These are phyloP conservation scores for Anisodus acutangulus DNA, from an alignment of 257 asterid species.

Conservation along the genomic window DNA sequence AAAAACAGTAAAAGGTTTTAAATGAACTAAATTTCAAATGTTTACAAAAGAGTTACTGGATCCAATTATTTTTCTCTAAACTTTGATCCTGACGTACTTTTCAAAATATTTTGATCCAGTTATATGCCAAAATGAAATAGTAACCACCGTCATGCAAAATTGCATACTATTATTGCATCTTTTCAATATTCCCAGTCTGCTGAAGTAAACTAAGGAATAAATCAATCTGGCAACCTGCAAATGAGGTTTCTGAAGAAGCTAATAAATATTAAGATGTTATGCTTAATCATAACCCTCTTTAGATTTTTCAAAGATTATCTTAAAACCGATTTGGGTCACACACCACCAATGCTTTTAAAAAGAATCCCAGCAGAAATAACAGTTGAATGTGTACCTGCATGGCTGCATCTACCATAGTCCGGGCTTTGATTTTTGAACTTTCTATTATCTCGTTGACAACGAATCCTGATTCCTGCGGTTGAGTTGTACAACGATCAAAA, in stretches of 20 bases:
- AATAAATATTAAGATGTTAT: slow-evolving; percentile 1
- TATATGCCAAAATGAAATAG: neutral
- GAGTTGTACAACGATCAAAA: slow-evolving; percentile 51
- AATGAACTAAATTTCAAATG: neutral
- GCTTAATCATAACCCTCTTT: slow-evolving; percentile 6
- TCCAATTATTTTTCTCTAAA: neutral
- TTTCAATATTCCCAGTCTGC: slow-evolving; percentile 17
- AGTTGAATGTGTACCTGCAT: slow-evolving; percentile 60
- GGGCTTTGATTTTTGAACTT: slow-evolving; percentile 78
- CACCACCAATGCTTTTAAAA: neutral
- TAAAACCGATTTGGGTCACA: neutral
- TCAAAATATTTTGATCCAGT: neutral
- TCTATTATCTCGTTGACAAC: slow-evolving; percentile 76
- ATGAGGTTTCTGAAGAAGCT: slow-evolving; percentile 1
- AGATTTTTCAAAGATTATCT: slow-evolving; percentile 12
- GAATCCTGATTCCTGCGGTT: slow-evolving; percentile 61
- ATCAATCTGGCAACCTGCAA: neutral
- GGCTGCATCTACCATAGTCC: slow-evolving; percentile 81
- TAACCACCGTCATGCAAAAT: neutral
- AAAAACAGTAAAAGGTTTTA: neutral
- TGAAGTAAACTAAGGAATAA: neutral
- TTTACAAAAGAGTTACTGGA: neutral
- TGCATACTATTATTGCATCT: neutral
- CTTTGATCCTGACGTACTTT: neutral
- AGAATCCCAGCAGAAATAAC: neutral